Conservation (phyloP, 352 stramenopile genomes). For the Pythium sp. region DNA sequence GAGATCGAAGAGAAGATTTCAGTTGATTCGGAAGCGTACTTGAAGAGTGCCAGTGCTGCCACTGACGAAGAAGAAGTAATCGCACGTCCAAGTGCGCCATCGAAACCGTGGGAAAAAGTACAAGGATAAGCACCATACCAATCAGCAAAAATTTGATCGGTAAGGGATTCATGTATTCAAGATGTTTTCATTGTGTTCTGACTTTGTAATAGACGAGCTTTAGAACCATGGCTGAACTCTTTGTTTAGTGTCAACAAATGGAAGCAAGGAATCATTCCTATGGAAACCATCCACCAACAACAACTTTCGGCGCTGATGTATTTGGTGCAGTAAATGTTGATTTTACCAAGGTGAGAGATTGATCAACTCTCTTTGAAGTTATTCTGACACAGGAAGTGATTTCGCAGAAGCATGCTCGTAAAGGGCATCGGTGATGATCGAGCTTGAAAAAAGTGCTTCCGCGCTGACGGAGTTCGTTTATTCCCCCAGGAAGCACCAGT, state of each 20-base stretch:
- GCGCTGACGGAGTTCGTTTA: too few species aligned
- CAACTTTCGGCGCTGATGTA: too few species aligned
- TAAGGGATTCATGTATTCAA: not conserved
- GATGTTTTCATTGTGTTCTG: not conserved
- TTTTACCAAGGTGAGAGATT: too few species aligned
- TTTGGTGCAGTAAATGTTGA: too few species aligned
- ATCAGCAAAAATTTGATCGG: not conserved
- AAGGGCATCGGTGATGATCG: too few species aligned
- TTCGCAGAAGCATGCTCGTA: too few species aligned
- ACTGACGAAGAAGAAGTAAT: slow-evolving; percentile 6
- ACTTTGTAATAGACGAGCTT: not conserved
- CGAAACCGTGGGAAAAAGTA: slow-evolving; percentile 49
- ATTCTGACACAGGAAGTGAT: too few species aligned
- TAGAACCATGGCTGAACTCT: not conserved
- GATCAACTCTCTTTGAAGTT: too few species aligned
- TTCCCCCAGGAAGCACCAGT: too few species aligned
- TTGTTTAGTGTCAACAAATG: not conserved
- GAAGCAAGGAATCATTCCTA: not conserved
- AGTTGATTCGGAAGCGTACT: slow-evolving; percentile 34
- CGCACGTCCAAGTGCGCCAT: slow-evolving; percentile 12
- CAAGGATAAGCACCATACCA: slow-evolving; percentile 15
- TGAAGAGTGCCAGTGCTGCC: slow-evolving; percentile 2
- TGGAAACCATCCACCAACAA: not conserved
- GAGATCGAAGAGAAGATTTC: slow-evolving; percentile 76
- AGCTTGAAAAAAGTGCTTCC: too few species aligned